phyloP scores from a whole-genome alignment of 1,284 basidiomycete species.

The Neolentinus lepideus region DNA sequence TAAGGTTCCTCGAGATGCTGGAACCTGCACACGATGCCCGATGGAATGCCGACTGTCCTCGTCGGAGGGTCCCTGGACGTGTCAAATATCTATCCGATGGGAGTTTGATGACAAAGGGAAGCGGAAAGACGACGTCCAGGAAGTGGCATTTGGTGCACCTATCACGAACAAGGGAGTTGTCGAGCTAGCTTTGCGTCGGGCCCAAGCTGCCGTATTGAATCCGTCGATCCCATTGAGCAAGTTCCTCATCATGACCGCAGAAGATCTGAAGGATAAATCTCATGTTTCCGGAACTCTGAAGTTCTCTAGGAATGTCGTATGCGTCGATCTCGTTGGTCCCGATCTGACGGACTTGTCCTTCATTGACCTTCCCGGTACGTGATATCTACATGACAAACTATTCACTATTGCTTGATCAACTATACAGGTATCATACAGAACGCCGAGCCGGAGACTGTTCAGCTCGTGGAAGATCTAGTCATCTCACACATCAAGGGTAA shows the following conservation, averaged over 20 bases:
- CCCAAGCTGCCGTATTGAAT: constrained; percentile 37
- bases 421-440: constrained; percentile 25
- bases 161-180: constrained; percentile 29
- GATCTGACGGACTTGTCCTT: constrained; percentile 37
- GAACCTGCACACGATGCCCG: constrained; percentile 36
- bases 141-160: constrained; percentile 26
- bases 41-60: constrained; percentile 32
- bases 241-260: constrained; percentile 18
- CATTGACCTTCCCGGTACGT: constrained; percentile 37
- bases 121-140: constrained; percentile 19
- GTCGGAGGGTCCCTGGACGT: constrained; percentile 24
- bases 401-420: constrained; percentile 1
- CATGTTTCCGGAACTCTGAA: constrained; percentile 10
- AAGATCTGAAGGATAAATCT: constrained; percentile 12
- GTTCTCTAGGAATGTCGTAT: constrained; percentile 38
- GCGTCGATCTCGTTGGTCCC: constrained; percentile 35
- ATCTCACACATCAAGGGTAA: constrained; percentile 27
- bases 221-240: constrained; percentile 16
- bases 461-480: constrained; percentile 29
- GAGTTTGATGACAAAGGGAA: constrained; percentile 23
- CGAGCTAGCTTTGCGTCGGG: constrained; percentile 32
- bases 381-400: neutral
- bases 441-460: constrained; percentile 23
- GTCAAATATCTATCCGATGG: constrained; percentile 27
- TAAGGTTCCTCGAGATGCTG: constrained; percentile 28